These are phyloP conservation scores for Neurospora sp. DNA, from an alignment of 495 filamentous ascomycete genomes.

Conservation along the genomic window DNA sequence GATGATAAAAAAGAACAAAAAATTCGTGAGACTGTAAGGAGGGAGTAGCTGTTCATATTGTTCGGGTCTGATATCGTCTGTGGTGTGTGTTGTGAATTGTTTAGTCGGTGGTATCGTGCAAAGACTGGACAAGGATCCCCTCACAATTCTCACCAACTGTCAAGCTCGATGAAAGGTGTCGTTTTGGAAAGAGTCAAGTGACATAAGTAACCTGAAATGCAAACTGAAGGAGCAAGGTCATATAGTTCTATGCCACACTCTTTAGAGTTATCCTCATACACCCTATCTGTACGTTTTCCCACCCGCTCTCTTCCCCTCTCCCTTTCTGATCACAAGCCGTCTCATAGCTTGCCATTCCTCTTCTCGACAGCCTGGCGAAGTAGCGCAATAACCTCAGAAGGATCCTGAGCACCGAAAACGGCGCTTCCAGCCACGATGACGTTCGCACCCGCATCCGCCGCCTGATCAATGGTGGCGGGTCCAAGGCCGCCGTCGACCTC, in stretches of 20 bases:
- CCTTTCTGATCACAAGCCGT: background rate
- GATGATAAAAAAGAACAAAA: background rate
- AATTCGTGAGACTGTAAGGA: background rate
- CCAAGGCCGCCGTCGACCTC: constrained; percentile 93
- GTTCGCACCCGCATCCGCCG: constrained; percentile 91
- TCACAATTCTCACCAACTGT: too few species aligned
- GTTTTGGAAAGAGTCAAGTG: too few species aligned
- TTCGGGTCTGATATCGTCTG: background rate
- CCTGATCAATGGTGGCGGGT: constrained; percentile 81
- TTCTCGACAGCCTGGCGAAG: constrained; percentile 71
- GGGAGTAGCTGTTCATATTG: background rate
- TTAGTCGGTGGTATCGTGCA: background rate
- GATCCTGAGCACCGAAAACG: constrained; percentile 86
- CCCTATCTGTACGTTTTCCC: background rate
- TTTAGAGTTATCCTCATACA: background rate
- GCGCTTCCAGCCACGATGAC: constrained; percentile 98
- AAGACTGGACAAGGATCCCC: too few species aligned
- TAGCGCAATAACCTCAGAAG: constrained; percentile 69
- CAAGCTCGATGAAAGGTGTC: too few species aligned
- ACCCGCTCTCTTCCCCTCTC: background rate
- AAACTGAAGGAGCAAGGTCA: too few species aligned
- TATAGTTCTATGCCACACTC: background rate
- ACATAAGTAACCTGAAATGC: too few species aligned
- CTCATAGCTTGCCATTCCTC: constrained; percentile 28
- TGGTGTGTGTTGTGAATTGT: background rate